A percentile compares a stretch with the other conserved stretches of the same genome.
These are phyloP conservation scores for Lasiodiplodia sp. DNA, from an alignment of 2,329 filamentous ascomycete species.

Conservation along the genomic window DNA sequence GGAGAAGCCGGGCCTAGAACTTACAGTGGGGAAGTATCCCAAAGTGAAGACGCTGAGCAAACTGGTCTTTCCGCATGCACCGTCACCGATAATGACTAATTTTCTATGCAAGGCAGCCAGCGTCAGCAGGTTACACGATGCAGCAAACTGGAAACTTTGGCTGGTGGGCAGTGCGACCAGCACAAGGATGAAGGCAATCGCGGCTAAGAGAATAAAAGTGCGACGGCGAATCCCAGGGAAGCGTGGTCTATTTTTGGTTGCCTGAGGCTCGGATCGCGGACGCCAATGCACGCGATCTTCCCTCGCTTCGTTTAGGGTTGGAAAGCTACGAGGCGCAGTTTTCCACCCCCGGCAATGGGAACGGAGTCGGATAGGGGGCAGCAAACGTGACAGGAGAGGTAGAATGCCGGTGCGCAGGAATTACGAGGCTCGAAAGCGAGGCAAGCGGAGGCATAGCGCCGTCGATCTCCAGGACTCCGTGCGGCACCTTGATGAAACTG, in stretches of 20 bases:
- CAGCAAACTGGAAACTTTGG: constrained; percentile 7
- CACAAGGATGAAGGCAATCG: constrained; percentile 9
- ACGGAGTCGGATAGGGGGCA: constrained; percentile 21
- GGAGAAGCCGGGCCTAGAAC: constrained; percentile 48
- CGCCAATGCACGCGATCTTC: constrained; percentile 48
- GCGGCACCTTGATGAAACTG: constrained; percentile 26
- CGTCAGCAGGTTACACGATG: constrained; percentile 29
- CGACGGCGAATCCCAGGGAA: constrained; percentile 28
- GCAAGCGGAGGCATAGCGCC: constrained; percentile 10
- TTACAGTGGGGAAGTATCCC: constrained; percentile 95
- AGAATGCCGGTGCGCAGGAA: constrained; percentile 3
- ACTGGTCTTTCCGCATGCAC: constrained; percentile 98
- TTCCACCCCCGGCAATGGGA: constrained; percentile 20
- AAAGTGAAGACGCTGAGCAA: constrained; percentile 96
- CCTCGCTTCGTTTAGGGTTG: constrained; percentile 35
- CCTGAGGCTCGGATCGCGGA: constrained; percentile 42
- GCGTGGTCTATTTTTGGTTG: constrained; percentile 30
- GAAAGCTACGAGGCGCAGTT: constrained; percentile 28
- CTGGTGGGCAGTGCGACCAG: constrained; percentile 12
- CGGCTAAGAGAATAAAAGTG: constrained; percentile 17
- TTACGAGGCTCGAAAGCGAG: constrained; percentile 23
- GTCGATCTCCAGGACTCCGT: constrained; percentile 24
- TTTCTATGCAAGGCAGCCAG: constrained; percentile 67
- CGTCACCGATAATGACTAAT: constrained; percentile 95
- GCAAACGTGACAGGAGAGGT: constrained; percentile 16